Conservation (phyloP, 208 protist genomes). For the Tritrichomonas musculus region DNA sequence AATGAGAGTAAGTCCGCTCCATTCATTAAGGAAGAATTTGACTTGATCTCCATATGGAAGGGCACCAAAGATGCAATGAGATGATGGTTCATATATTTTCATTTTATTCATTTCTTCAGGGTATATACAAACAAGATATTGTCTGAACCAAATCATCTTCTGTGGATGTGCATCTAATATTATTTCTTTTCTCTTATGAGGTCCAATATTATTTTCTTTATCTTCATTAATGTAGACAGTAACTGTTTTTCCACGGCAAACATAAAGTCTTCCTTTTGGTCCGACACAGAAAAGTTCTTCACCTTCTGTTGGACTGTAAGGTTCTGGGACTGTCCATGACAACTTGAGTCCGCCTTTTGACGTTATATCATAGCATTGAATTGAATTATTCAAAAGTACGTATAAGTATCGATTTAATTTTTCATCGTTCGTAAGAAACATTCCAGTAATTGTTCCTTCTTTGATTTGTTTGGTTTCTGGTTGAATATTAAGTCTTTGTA, state of each 20-base stretch:
- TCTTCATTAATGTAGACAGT: background rate
- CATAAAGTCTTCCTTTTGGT: background rate
- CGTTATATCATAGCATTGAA: background rate
- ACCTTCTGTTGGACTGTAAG: background rate
- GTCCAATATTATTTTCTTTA: background rate
- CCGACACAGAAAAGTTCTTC: background rate
- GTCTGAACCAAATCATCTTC: background rate
- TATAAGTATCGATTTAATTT: background rate
- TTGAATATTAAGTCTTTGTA: background rate
- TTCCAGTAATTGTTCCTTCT: background rate
- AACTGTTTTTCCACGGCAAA: background rate
- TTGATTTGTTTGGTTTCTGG: background rate
- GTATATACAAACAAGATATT: background rate
- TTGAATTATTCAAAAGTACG: background rate
- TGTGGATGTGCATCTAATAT: background rate
- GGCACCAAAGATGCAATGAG: background rate
- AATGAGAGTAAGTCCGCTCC: background rate
- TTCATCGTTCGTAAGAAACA: background rate
- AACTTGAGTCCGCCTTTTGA: background rate
- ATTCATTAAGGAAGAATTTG: background rate
- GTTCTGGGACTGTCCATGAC: background rate
- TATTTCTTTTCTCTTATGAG: background rate
- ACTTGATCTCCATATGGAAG: background rate
- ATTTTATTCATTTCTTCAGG: background rate
- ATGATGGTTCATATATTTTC: background rate